phyloP scores from a whole-genome alignment of 2,329 filamentous ascomycete genomes.

The Diaporthe citri region DNA sequence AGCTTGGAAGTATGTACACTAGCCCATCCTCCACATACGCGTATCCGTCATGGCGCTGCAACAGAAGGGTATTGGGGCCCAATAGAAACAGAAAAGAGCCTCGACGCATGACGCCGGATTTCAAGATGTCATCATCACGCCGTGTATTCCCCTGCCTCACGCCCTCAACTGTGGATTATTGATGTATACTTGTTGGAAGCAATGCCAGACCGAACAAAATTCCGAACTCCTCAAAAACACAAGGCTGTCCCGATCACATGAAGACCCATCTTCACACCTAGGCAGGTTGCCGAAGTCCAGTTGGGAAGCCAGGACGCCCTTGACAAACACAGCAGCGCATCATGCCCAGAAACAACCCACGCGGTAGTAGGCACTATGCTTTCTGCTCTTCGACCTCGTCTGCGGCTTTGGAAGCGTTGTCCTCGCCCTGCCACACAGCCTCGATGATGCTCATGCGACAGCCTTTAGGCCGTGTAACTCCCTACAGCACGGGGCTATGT shows the following conservation, averaged over 20 bases:
- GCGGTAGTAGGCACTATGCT: neutral
- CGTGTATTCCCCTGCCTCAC: neutral
- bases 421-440: slow-evolving; percentile 47
- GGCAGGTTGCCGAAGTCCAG: too few relatives aligned
- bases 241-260: neutral
- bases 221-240: neutral
- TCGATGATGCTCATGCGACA: slow-evolving; percentile 54
- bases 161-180: neutral
- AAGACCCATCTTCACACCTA: neutral
- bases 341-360: neutral
- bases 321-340: neutral
- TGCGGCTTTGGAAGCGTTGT: neutral
- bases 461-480: slow-evolving; percentile 46
- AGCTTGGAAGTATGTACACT: neutral
- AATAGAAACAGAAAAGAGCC: neutral
- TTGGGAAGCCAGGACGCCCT: neutral
- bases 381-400: slow-evolving; percentile 2
- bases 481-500: slow-evolving; percentile 38
- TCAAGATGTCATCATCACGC: neutral
- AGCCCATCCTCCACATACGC: neutral
- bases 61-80: neutral
- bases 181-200: neutral
- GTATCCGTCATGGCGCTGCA: neutral
- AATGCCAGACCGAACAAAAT: neutral
- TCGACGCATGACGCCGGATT: neutral